Evolutionary conservation across 2,329 filamentous ascomycete genomes (phyloP).

Genomic region (Aspergillus fumigatus): DNA sequence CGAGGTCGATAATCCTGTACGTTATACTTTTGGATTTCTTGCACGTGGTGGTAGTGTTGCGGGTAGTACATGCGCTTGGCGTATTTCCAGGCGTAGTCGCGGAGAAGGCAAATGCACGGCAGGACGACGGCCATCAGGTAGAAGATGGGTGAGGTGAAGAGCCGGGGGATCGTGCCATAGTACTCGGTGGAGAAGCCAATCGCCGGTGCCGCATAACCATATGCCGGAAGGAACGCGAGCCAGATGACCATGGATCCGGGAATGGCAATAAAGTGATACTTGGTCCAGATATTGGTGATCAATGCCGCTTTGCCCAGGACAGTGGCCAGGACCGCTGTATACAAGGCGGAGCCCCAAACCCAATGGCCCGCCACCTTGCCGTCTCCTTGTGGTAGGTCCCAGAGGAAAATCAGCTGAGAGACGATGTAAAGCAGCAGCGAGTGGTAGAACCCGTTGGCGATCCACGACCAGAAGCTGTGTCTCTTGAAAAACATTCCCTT

Average conservation of each 20-base stretch:
- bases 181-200: slow-evolving; percentile 79
- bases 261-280: slow-evolving; percentile 93
- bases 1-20: slow-evolving; percentile 97
- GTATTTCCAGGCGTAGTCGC: slow-evolving; percentile 97
- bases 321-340: slow-evolving; percentile 87
- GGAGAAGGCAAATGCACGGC: slow-evolving; percentile 72
- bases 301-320: slow-evolving; percentile 92
- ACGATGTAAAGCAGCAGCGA: slow-evolving; percentile 89
- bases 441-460: slow-evolving; percentile 91
- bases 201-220: slow-evolving; percentile 80
- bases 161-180: slow-evolving; percentile 71
- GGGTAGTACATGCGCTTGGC: slow-evolving; percentile 95
- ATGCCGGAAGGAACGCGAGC: slow-evolving; percentile 84
- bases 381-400: slow-evolving; percentile 72
- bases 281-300: slow-evolving; percentile 97
- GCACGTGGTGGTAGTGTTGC: slow-evolving; percentile 94
- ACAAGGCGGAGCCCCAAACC: slow-evolving; percentile 96
- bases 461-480: slow-evolving; percentile 89
- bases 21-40: slow-evolving; percentile 99
- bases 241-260: slow-evolving; percentile 89
- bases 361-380: slow-evolving; percentile 86
- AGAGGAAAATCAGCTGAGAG: slow-evolving; percentile 73
- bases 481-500: slow-evolving; percentile 90
- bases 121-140: slow-evolving; percentile 85
- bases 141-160: slow-evolving; percentile 80